These are phyloP conservation scores for Magnolia changhungtana DNA, from an alignment of 164 flowering plant species.

Conservation along the genomic window DNA sequence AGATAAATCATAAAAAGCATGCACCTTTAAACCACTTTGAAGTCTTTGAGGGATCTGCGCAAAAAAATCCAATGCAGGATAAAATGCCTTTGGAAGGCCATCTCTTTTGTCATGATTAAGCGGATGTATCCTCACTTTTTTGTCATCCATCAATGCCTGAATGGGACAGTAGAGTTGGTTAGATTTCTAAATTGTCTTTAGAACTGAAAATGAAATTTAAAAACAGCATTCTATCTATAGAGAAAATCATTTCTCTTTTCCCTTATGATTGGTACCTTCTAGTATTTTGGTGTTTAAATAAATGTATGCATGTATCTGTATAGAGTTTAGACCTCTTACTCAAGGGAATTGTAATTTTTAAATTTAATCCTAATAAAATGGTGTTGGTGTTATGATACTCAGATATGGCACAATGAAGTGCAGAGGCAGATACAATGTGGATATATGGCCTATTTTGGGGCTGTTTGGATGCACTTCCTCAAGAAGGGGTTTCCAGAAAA, in stretches of 20 bases:
- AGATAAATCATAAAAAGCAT: not conserved
- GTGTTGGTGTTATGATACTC: not conserved
- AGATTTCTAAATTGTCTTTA: not conserved
- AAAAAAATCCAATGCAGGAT: constrained; percentile 40
- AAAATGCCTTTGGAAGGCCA: constrained; percentile 20
- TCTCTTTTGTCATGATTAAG: constrained; percentile 19
- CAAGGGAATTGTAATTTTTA: not conserved
- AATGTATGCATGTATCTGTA: not conserved
- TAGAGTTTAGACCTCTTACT: not conserved
- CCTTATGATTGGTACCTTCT: not conserved
- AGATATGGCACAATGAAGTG: not conserved
- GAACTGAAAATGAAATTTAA: not conserved
- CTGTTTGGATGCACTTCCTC: not conserved
- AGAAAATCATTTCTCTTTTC: not conserved
- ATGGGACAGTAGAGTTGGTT: not conserved
- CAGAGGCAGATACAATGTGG: not conserved
- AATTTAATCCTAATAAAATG: not conserved
- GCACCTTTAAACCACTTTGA: constrained; percentile 53
- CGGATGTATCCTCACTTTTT: constrained; percentile 18
- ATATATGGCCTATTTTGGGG: not conserved
- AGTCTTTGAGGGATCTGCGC: constrained; percentile 50
- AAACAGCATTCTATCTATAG: not conserved
- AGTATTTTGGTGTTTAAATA: not conserved
- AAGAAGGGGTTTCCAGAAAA: not conserved
- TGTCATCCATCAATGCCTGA: constrained; percentile 40